Conservation (phyloP, 2,329 filamentous ascomycete species). For the Kalaharituber pfeilii region DNA sequence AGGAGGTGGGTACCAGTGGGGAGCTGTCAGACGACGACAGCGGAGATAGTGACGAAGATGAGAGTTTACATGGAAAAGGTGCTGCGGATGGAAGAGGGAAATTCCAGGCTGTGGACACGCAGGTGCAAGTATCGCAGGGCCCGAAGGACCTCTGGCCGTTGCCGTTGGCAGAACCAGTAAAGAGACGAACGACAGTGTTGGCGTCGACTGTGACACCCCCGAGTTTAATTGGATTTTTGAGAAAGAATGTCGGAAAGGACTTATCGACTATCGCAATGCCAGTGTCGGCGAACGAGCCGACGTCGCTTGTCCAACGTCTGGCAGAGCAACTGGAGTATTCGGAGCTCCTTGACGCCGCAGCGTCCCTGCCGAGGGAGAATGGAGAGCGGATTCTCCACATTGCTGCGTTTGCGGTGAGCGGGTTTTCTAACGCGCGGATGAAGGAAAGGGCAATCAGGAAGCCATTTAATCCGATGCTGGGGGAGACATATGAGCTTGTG, state of each 20-base stretch:
- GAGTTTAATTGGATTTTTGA: slow-evolving; percentile 79
- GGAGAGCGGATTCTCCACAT: slow-evolving; percentile 67
- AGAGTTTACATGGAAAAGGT: slow-evolving; percentile 33
- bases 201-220: slow-evolving; percentile 64
- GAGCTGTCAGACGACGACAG: slow-evolving; percentile 41
- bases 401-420: slow-evolving; percentile 75
- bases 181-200: slow-evolving; percentile 52
- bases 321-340: slow-evolving; percentile 88
- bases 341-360: slow-evolving; percentile 60
- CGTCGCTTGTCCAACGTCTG: slow-evolving; percentile 69
- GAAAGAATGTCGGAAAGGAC: slow-evolving; percentile 97
- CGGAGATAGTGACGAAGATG: slow-evolving; percentile 37
- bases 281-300: slow-evolving; percentile 85
- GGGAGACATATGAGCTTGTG: slow-evolving; percentile 87
- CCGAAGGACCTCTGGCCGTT: slow-evolving; percentile 46
- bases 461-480: slow-evolving; percentile 91
- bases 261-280: slow-evolving; percentile 95
- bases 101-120: neutral
- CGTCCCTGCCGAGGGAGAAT: slow-evolving; percentile 36
- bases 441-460: slow-evolving; percentile 89
- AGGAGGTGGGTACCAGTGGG: slow-evolving; percentile 27
- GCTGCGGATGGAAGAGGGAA: slow-evolving; percentile 37
- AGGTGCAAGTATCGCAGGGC: slow-evolving; percentile 15
- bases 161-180: slow-evolving; percentile 49
- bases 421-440: slow-evolving; percentile 62